phyloP scores from a whole-genome alignment of 306 rosid species.

The Arachis stenosperma region DNA sequence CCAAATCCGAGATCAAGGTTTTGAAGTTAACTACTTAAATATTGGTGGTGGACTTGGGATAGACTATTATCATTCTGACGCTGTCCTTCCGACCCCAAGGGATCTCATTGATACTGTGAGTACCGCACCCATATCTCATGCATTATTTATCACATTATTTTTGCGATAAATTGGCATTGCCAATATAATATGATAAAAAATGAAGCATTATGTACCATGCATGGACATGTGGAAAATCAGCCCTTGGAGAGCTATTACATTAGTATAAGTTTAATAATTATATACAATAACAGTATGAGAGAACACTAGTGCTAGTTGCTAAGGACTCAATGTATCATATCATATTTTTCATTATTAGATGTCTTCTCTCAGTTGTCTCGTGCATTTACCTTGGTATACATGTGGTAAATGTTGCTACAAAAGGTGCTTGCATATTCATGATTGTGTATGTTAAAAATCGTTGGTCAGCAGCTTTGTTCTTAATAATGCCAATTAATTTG shows the following conservation, averaged over 20 bases:
- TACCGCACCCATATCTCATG: conserved; percentile 25
- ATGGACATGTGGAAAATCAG: conserved; percentile 5
- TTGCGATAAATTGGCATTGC: conserved; percentile 6
- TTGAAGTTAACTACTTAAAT: conserved; percentile 81
- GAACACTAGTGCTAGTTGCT: not conserved
- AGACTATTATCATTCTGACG: conserved; percentile 87
- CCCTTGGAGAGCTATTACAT: not conserved
- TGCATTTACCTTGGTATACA: too few species aligned
- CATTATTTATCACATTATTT: not conserved
- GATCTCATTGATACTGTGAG: conserved; percentile 91
- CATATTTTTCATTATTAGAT: not conserved
- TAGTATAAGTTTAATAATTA: not conserved
- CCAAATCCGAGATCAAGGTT: conserved; percentile 85
- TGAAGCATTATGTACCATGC: conserved; percentile 4
- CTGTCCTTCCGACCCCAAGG: conserved; percentile 81
- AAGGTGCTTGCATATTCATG: conserved; percentile 1
- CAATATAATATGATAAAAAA: conserved; percentile 1
- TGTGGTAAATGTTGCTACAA: not conserved
- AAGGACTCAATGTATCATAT: not conserved
- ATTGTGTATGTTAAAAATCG: not conserved
- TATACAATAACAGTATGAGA: not conserved
- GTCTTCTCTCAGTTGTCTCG: not conserved
- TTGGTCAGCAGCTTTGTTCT: conserved; percentile 20
- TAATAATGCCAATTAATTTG: conserved; percentile 5
- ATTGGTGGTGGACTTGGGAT: conserved; percentile 98